A percentile compares a stretch with the other conserved stretches of the same genome.
Conservation (phyloP, 2,329 filamentous ascomycete species). For the Exserohilum turcica region DNA sequence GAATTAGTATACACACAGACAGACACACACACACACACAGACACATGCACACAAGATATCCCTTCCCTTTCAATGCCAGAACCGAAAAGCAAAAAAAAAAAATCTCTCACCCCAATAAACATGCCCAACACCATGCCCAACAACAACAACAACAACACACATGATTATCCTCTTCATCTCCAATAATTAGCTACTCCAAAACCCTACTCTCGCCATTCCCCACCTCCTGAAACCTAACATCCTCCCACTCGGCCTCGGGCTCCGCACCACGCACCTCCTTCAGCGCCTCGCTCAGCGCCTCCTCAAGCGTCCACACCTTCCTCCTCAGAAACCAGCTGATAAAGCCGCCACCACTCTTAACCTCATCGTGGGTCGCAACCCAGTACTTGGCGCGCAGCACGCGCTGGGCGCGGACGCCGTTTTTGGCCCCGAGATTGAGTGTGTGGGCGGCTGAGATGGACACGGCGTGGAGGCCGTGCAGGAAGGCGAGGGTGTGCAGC, state of each 20-base stretch:
- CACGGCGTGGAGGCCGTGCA: conserved; percentile 69
- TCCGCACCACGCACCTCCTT: too few relatives aligned
- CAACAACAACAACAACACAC: too few relatives aligned
- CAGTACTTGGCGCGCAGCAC: conserved; percentile 64
- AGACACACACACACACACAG: too few relatives aligned
- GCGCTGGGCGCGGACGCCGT: conserved; percentile 62
- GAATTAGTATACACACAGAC: too few relatives aligned
- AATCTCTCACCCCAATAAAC: too few relatives aligned
- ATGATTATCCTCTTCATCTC: background rate
- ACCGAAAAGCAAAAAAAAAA: background rate
- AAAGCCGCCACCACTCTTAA: conserved; percentile 63
- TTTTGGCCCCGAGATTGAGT: conserved; percentile 67
- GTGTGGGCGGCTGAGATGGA: conserved; percentile 58
- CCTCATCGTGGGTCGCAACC: conserved; percentile 69
- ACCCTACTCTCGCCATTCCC: conserved; percentile 62
- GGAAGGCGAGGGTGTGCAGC: conserved; percentile 61
- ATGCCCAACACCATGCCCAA: too few relatives aligned
- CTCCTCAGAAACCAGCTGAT: conserved; percentile 57
- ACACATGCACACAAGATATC: too few relatives aligned
- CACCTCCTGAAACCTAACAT: conserved; percentile 52
- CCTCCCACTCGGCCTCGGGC: conserved; percentile 46
- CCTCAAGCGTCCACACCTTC: conserved; percentile 50
- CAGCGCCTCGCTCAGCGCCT: conserved; percentile 57
- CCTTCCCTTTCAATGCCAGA: too few relatives aligned
- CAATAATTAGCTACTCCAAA: conserved; percentile 48